phyloP scores from a whole-genome alignment of 2,329 filamentous ascomycete genomes.

The Macroventuria anomochaeta region DNA sequence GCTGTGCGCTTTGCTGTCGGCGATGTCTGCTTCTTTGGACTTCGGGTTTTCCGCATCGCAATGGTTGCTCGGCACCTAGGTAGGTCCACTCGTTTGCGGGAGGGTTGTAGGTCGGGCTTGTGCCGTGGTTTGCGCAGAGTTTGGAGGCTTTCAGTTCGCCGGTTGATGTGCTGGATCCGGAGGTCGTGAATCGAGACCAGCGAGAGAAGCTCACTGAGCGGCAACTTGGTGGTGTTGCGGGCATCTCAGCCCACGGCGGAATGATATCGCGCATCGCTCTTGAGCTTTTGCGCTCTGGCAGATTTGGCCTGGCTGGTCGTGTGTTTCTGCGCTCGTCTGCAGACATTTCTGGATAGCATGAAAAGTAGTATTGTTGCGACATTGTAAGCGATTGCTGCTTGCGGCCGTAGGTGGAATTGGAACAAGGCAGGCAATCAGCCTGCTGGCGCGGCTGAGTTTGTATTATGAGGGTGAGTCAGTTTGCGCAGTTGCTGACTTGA shows the following conservation, averaged over 20 bases:
- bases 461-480: constrained; percentile 11
- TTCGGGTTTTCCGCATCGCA: constrained; percentile 7
- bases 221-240: constrained; percentile 23
- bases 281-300: constrained; percentile 15
- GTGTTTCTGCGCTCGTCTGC: not conserved
- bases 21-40: constrained; percentile 9
- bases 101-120: constrained; percentile 26
- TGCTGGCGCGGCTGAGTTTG: constrained; percentile 6
- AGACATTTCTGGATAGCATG: constrained; percentile 1
- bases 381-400: constrained; percentile 11
- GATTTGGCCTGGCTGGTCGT: constrained; percentile 3
- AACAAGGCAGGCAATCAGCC: constrained; percentile 7
- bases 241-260: constrained; percentile 13
- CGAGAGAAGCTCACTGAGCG: constrained; percentile 25
- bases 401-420: not conserved
- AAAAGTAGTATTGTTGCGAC: constrained; percentile 19
- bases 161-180: constrained; percentile 5
- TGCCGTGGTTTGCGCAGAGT: constrained; percentile 27
- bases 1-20: constrained; percentile 15
- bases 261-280: constrained; percentile 22
- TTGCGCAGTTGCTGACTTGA: constrained; percentile 3
- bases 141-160: constrained; percentile 31
- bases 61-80: constrained; percentile 25
- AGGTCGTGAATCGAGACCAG: constrained; percentile 30
- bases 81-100: constrained; percentile 29